Percentiles rank a stretch among this genome's conserved stretches.
Conservation (phyloP, 495 filamentous ascomycete genomes). For the Penicillium samsonianum region DNA sequence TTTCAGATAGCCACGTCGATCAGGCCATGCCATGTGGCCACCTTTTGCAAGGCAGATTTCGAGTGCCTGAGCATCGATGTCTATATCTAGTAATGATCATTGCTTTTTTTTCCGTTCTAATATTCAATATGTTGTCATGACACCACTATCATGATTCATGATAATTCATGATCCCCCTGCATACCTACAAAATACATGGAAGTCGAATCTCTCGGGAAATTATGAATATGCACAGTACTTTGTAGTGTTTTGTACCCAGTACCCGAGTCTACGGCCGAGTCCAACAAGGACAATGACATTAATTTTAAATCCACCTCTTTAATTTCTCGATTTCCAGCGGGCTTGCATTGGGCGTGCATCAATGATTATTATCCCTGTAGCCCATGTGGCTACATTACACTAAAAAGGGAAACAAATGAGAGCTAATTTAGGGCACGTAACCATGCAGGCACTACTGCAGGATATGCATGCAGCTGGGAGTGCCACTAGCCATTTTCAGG, state of each 20-base stretch:
- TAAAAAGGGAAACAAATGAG: background rate
- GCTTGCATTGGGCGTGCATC: background rate
- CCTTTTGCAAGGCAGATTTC: slow-evolving; percentile 1
- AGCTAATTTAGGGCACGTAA: slow-evolving; percentile 11
- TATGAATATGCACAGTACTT: too few relatives aligned
- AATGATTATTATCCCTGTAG: slow-evolving; percentile 5
- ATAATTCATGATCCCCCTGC: too few relatives aligned
- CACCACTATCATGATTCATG: too few relatives aligned
- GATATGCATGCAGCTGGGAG: background rate
- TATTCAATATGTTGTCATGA: too few relatives aligned
- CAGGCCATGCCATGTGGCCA: slow-evolving; percentile 15
- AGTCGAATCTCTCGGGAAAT: too few relatives aligned
- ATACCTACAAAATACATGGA: too few relatives aligned
- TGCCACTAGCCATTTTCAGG: background rate
- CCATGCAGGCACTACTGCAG: slow-evolving; percentile 6
- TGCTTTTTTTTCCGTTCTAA: too few relatives aligned
- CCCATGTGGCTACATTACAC: slow-evolving; percentile 11
- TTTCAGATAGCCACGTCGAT: slow-evolving; percentile 11
- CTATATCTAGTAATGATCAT: background rate
- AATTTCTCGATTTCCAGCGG: background rate
- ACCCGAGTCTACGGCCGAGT: background rate
- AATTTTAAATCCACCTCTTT: background rate
- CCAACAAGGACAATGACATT: background rate
- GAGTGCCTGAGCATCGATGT: background rate
- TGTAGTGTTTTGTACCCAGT: too few relatives aligned